Percentiles rank a stretch among this genome's conserved stretches.
Evolutionary conservation across 2,329 filamentous ascomycete species (phyloP).

Genomic region (Stachybotrys chartarum): DNA sequence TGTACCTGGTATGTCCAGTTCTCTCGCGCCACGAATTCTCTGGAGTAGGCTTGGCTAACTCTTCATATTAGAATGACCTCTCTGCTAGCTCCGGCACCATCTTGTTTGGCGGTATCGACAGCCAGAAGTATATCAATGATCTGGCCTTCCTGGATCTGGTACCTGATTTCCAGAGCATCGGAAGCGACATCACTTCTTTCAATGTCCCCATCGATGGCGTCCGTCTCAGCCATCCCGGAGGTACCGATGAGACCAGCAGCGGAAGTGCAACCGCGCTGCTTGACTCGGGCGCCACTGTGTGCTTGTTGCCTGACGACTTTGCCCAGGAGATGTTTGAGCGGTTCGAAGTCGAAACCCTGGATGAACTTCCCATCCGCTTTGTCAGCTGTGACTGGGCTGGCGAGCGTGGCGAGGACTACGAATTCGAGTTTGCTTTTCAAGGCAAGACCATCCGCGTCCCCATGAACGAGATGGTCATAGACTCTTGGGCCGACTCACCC

Average conservation of each 20-base stretch:
- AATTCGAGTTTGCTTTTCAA: constrained; percentile 45
- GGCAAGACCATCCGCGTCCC: constrained; percentile 39
- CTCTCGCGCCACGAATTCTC: neutral
- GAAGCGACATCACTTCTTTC: constrained; percentile 34
- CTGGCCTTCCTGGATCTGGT: constrained; percentile 7
- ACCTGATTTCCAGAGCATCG: constrained; percentile 17
- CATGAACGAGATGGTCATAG: constrained; percentile 42
- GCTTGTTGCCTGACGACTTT: constrained; percentile 58
- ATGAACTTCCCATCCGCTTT: constrained; percentile 35
- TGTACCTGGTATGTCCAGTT: constrained; percentile 41
- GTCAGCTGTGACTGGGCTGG: constrained; percentile 44
- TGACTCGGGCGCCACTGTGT: constrained; percentile 67
- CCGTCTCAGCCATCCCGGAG: constrained; percentile 22
- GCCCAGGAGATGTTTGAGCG: constrained; percentile 42
- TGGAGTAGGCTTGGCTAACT: neutral
- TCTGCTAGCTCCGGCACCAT: constrained; percentile 58
- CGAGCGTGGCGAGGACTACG: constrained; percentile 32
- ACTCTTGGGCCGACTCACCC: neutral
- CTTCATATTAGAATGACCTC: constrained; percentile 45
- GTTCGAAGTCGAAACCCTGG: constrained; percentile 41
- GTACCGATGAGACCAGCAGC: constrained; percentile 26
- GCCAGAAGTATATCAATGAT: constrained; percentile 59
- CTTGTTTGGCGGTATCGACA: constrained; percentile 74
- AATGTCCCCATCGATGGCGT: constrained; percentile 29
- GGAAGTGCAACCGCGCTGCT: constrained; percentile 49